Evolutionary conservation across 495 filamentous ascomycete genomes (phyloP), one percentile per base, ranked within the genome.

Genomic region (Halenospora varia): DNA sequence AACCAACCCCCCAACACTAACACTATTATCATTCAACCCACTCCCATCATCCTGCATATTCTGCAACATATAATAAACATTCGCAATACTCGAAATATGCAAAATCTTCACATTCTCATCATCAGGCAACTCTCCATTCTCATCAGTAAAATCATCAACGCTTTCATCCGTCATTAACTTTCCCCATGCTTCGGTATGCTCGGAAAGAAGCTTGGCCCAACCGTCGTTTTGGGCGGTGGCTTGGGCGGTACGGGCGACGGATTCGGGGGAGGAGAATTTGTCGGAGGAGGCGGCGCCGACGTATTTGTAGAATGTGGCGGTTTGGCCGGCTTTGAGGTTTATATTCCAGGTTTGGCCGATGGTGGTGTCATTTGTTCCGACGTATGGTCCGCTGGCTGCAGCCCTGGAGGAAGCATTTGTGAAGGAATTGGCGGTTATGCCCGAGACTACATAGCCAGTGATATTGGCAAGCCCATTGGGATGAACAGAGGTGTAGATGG

Each of bases 11-110:
- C 79, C 77, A 39, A 84, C 82, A 17, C 74, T 62, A 19, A 85
- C 74, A 55, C 77, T 81, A 56, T 84, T 74, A 39, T 80, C 70
- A 42, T 73, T 72, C 2, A 82, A 65, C 10, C 76, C 76, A 19
- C 62, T 51, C 2, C 78, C 78, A 42, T 82, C 73, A 1, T 77
- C 76, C 25, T 64, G 62, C 18, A 73, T 53, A 53, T 88, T 88
- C 57, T 89, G 85, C 18, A 92, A 68, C 0, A 92, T 69, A 60
- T 89, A 85, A 68, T 86, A 92, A 0, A 81, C 75, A 55, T 82
- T 88, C 3, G 82, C 79, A 3, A 90, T 79, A 0, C 85, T 76
- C 10, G 79, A 77, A 40, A 91, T 82, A 18, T 88, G 84, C 24
- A 81, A 71, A 57, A 83, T 78, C 49, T 81, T 71, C 23, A 88